Conservation (phyloP, 2,329 filamentous ascomycete species). For the Xylaria arbuscula region DNA sequence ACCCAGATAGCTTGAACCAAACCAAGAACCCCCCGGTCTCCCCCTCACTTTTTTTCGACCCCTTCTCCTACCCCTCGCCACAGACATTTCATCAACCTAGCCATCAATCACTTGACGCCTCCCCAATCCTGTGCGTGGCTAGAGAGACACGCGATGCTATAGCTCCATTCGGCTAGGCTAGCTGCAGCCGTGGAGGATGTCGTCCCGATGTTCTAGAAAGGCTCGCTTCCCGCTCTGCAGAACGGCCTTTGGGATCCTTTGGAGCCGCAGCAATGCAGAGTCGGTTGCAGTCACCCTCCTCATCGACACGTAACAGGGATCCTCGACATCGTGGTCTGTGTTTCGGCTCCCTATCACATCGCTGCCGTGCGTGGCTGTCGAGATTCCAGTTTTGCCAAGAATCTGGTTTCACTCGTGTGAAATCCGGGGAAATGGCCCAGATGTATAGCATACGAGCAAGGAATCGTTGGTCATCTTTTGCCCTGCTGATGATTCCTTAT, state of each 20-base stretch:
- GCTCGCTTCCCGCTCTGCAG: constrained; percentile 25
- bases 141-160: constrained; percentile 1
- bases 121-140: constrained; percentile 18
- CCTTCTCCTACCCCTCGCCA: constrained; percentile 19
- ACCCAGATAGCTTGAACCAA: constrained; percentile 34
- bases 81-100: not conserved
- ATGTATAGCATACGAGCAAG: not conserved
- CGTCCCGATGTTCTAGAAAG: constrained; percentile 39
- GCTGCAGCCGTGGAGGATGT: constrained; percentile 36
- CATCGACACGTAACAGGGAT: constrained; percentile 11
- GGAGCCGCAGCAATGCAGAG: constrained; percentile 28
- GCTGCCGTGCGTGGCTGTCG: constrained; percentile 26
- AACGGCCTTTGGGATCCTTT: constrained; percentile 11
- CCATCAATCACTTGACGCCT: constrained; percentile 13
- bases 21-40: not conserved
- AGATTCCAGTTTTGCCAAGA: constrained; percentile 19
- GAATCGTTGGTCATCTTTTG: not conserved
- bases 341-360: constrained; percentile 31
- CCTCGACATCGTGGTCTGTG: constrained; percentile 18
- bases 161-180: constrained; percentile 16
- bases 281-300: constrained; percentile 8
- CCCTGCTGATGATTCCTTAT: not conserved
- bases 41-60: constrained; percentile 15
- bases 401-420: constrained; percentile 26
- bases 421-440: constrained; percentile 39